phyloP scores from a whole-genome alignment of 2,329 filamentous ascomycete species.

The Hirsutella rhossiliensis region DNA sequence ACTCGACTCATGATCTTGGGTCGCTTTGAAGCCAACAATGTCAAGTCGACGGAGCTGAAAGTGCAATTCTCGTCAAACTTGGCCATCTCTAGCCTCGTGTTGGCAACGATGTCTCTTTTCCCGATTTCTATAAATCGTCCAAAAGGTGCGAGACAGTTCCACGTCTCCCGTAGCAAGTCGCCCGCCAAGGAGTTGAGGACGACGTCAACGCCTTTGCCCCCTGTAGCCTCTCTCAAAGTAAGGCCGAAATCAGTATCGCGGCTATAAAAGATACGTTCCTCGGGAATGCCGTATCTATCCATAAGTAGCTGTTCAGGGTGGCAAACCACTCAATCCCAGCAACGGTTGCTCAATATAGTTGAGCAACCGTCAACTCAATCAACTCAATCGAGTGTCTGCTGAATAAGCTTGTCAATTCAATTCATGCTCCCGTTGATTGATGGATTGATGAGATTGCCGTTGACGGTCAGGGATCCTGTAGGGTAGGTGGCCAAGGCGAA shows the following conservation, averaged over 20 bases:
- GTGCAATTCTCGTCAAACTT: conserved; percentile 33
- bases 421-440: too few species aligned
- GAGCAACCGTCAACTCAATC: too few species aligned
- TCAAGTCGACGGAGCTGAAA: conserved; percentile 32
- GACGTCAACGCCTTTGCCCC: conserved; percentile 51
- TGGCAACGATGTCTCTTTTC: conserved; percentile 21
- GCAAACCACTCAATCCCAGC: too few species aligned
- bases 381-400: too few species aligned
- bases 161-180: conserved; percentile 27
- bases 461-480: too few species aligned
- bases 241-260: conserved; percentile 12
- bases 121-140: conserved; percentile 34
- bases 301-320: conserved; percentile 22
- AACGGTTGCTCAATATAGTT: too few species aligned
- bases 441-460: too few species aligned
- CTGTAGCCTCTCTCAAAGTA: conserved; percentile 10
- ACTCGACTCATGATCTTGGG: conserved; percentile 27
- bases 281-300: conserved; percentile 22
- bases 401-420: too few species aligned
- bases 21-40: conserved; percentile 26
- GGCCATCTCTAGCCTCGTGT: conserved; percentile 32
- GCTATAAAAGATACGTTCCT: conserved; percentile 15
- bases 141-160: conserved; percentile 29
- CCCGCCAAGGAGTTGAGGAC: conserved; percentile 44
- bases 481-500: too few species aligned